Evolutionary conservation across 148 eudicot genomes (phyloP), one percentile per base, ranked within the genome.

Genomic region (Nepenthes gracilis): DNA sequence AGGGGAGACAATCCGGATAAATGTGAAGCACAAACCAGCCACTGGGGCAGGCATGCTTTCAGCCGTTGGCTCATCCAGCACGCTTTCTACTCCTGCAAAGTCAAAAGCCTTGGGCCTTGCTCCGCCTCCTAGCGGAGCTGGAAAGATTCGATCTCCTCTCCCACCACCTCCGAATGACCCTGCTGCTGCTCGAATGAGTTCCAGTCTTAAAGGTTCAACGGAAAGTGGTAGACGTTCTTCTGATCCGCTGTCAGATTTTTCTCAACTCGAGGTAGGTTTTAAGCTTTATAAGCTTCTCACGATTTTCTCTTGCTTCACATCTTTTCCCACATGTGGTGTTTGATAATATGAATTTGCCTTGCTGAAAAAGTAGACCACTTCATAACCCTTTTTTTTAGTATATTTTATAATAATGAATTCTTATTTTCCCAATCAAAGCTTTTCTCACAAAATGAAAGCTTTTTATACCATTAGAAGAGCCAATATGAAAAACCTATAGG

Each of bases 161-260:
- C 99, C 97, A 23, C 99, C 99, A 13, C 99, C 99, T 63, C 99
- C 99, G 55, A 93, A 93, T 72, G 99, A 93, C 68, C 89, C 95
- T 64, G 97, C 69, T 73, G 81, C 79, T 64, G 70, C 79, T 56
- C 80, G 87, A 68, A 78, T 77, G n/a, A 68, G 84, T 62, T 78
- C 98, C 47, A 60, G 55, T 59, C 65, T 65, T 12, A 78, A 78
- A 62, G 69, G 66, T 40, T 38, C 79, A 10, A 75, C 71, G 67
- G 82, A 75, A 14, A 72, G 13, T 45, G 49, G 71, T 33, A 67
- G 54, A 63, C 78, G 34, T 50, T 69, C 79, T 37, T 54, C 77
- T 47, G 98, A 93, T 72, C 67, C 95, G 70, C 71, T 93, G 33
- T 77, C 97, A 11, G 92, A 93, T 78, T 74, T 93, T 62, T 86